Percentiles rank a stretch among this genome's conserved stretches.
Evolutionary conservation across 2,329 filamentous ascomycete species (phyloP).

Genomic region (Lachnellula occidentalis): DNA sequence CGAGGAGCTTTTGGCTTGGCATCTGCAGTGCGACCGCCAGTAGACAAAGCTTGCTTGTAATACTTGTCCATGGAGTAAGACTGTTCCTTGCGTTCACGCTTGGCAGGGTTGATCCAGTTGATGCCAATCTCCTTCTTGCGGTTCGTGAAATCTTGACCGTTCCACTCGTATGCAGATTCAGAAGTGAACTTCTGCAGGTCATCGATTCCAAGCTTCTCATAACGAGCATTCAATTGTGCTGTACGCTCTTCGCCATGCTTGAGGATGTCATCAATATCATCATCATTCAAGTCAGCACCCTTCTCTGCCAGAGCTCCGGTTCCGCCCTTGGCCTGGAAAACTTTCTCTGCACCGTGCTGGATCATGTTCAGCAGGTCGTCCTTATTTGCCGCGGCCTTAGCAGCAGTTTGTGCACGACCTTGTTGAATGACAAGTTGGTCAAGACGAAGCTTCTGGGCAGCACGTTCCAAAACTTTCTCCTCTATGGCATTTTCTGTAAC

Average conservation of each 20-base stretch:
- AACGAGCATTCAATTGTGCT: conserved; percentile 84
- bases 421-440: conserved; percentile 98
- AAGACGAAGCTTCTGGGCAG: conserved; percentile 90
- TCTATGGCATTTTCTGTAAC: conserved; percentile 98
- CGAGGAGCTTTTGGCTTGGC: conserved; percentile 93
- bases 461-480: conserved; percentile 94
- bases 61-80: conserved; percentile 99
- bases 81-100: conserved; percentile 97
- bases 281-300: conserved; percentile 65
- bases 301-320: conserved; percentile 55
- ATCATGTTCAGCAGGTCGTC: conserved; percentile 97
- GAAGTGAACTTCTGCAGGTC: conserved; percentile 97
- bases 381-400: conserved; percentile 89
- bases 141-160: conserved; percentile 90
- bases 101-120: conserved; percentile 96
- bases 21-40: conserved; percentile 71
- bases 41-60: conserved; percentile 84
- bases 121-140: conserved; percentile 89
- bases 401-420: conserved; percentile 83
- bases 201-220: conserved; percentile 94
- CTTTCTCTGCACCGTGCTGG: conserved; percentile 93
- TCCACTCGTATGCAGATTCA: conserved; percentile 98
- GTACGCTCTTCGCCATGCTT: conserved; percentile 83
- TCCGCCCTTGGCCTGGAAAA: conserved; percentile 72
- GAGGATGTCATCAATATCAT: conserved; percentile 86